These are phyloP conservation scores for Dictyostelium brefeldianum DNA, from an alignment of 78 protist genomes.

Conservation along the genomic window DNA sequence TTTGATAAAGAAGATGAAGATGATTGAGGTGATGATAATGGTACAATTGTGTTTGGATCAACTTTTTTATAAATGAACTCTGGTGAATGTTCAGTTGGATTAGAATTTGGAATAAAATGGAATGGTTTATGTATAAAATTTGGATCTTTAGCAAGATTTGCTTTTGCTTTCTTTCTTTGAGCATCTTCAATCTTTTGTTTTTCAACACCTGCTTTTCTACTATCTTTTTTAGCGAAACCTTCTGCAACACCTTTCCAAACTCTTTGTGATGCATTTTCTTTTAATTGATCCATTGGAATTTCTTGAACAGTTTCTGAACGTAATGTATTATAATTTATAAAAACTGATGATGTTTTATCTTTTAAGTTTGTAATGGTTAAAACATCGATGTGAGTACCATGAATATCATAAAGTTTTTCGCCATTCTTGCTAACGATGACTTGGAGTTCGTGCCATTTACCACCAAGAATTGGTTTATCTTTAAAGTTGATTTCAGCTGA, in stretches of 20 bases:
- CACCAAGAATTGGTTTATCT: conserved; percentile 71
- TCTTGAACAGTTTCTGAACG: conserved; percentile 5
- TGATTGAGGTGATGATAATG: neutral
- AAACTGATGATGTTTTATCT: conserved; percentile 50
- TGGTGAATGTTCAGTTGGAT: conserved; percentile 25
- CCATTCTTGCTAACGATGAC: conserved; percentile 24
- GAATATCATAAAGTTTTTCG: conserved; percentile 43
- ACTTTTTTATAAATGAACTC: conserved; percentile 1
- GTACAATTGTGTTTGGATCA: neutral
- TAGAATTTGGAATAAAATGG: neutral
- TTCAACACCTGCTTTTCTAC: conserved; percentile 69
- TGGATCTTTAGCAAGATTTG: conserved; percentile 38
- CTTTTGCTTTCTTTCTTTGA: conserved; percentile 73
- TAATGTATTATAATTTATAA: conserved; percentile 48
- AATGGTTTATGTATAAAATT: conserved; percentile 28
- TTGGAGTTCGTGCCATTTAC: conserved; percentile 67
- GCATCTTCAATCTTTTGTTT: conserved; percentile 65
- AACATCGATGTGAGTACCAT: conserved; percentile 63
- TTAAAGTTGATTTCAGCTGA: conserved; percentile 60
- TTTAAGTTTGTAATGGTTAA: conserved; percentile 50
- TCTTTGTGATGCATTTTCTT: conserved; percentile 38
- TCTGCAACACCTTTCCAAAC: conserved; percentile 82
- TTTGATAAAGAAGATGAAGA: too few relatives aligned
- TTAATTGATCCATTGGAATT: conserved; percentile 33
- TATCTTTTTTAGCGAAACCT: conserved; percentile 49